Evolutionary conservation across 1,284 basidiomycete genomes (phyloP), one percentile per base, ranked within the genome.

Genomic region (Ganoderma boninense): DNA sequence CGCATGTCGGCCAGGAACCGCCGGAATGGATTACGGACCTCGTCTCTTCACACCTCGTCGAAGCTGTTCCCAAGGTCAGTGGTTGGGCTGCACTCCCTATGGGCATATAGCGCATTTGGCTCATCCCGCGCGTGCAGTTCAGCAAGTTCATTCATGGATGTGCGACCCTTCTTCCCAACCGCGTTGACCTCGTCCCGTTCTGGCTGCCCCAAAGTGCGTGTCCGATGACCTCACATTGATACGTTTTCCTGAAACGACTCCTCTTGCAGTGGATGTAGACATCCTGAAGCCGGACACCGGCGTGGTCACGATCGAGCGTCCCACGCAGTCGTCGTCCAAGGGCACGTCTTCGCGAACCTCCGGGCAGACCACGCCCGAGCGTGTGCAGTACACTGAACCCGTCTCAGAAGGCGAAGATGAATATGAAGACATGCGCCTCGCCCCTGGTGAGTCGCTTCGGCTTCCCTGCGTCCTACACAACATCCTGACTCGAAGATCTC

Each of bases 121-220:
- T 71, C 68, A 75, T 68, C 44, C 44, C n/a, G n/a, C 64, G 59
- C 26, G 10, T 46, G 69, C 52, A 44, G 77, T 81, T 67, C 73
- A 95, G 95, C 82, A 97, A 97, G 90, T 99, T 99, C 80, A 98
- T 99, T 74, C 97, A 99, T 79, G 97, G 97, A 35, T 99, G 97
- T 79, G 94, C 97, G 0, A 97, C 96, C 0, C 86, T 99, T 0
- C 83, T 99, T 10, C 95, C 97, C 44, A 92, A 96, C 80, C 94
- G 97, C 57, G 97, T 99, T 67, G 95, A 99, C 79, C 89, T 99
- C n/a, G 95, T 99, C 20, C 97, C 97, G 4, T 99, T 99, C 87
- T 99, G 97, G 97, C 90, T 99, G 4, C 97, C 96, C 6, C 96
- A 97, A 80, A 97, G 93, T 96, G 80, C 67, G 90, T 82, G 46